These are phyloP conservation scores for Arabidopsis arenosa DNA, from an alignment of 345 rosid species.

Conservation along the genomic window DNA sequence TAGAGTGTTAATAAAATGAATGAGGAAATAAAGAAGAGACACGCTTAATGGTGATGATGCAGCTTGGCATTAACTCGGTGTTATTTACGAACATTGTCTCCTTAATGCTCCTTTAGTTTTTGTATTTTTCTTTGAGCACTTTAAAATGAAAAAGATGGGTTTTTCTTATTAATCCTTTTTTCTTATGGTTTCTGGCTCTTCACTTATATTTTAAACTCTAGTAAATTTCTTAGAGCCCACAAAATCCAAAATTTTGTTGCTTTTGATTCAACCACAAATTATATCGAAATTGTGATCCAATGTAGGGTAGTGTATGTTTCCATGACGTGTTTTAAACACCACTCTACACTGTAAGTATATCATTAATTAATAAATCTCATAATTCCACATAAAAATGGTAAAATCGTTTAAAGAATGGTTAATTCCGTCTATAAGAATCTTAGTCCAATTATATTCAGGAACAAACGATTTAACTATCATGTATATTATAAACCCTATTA, in stretches of 20 bases:
- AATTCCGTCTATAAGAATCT: background rate
- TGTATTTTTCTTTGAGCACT: slow-evolving; percentile 36
- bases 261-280: slow-evolving; percentile 32
- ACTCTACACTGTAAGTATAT: background rate
- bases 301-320: slow-evolving; percentile 43
- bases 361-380: background rate
- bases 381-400: background rate
- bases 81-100: slow-evolving; percentile 42
- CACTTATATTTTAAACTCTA: slow-evolving; percentile 21
- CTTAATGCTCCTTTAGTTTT: slow-evolving; percentile 43
- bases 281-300: slow-evolving; percentile 13
- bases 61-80: slow-evolving; percentile 48
- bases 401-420: background rate
- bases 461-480: no score
- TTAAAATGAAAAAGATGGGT: slow-evolving; percentile 29
- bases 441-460: no score
- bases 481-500: no score
- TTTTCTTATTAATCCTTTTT: background rate
- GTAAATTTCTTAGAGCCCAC: slow-evolving; percentile 34
- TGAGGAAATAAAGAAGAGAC: slow-evolving; percentile 41
- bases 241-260: slow-evolving; percentile 25
- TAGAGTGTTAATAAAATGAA: slow-evolving; percentile 8
- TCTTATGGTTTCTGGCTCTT: slow-evolving; percentile 36
- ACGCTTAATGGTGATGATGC: slow-evolving; percentile 49
- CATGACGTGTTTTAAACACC: slow-evolving; percentile 21